These are phyloP conservation scores for Diplosphaera chodatii DNA, from an alignment of 139 green algal genomes.

Conservation along the genomic window DNA sequence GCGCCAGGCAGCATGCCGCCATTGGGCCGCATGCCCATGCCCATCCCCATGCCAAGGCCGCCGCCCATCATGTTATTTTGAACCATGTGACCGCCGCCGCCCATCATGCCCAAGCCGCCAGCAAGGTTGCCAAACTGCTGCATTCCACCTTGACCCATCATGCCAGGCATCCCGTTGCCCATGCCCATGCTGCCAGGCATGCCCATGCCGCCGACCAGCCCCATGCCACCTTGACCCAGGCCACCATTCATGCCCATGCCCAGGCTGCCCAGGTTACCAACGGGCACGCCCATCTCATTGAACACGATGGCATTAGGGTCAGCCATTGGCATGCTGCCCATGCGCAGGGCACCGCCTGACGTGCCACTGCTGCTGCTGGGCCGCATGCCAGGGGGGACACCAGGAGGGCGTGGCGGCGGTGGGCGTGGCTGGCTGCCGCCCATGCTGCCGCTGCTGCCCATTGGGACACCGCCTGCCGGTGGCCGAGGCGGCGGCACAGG, in stretches of 20 bases:
- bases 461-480: neutral
- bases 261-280: neutral
- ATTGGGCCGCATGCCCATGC: conserved; percentile 17
- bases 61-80: neutral
- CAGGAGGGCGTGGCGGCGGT: neutral
- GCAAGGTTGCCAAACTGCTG: no score
- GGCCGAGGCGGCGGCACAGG: conserved; percentile 9
- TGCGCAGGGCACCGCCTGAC: neutral
- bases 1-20: neutral
- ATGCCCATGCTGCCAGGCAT: neutral
- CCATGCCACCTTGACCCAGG: no score
- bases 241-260: neutral
- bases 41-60: conserved; percentile 2
- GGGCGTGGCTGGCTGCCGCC: neutral
- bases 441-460: neutral
- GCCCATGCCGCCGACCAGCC: neutral
- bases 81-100: neutral
- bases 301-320: neutral
- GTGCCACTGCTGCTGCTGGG: no score
- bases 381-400: neutral
- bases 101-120: conserved; percentile 1
- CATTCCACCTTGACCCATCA: no score
- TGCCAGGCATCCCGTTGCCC: neutral
- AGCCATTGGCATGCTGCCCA: neutral
- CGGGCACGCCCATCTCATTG: neutral